Conservation (phyloP, 2,329 filamentous ascomycete species). For the Chrysoporthe austroafricana region DNA sequence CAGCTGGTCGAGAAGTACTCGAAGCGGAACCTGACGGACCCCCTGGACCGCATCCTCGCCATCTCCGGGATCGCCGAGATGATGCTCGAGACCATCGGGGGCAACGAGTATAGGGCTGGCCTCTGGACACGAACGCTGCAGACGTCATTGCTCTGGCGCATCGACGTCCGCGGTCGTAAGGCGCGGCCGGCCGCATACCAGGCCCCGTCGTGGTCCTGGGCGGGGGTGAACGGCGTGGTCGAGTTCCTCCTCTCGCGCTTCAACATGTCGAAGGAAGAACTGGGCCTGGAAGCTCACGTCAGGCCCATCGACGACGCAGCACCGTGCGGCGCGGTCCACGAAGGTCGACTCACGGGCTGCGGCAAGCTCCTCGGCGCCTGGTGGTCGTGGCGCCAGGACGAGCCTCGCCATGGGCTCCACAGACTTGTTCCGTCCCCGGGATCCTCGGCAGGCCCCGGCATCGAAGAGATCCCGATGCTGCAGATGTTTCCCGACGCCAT, state of each 20-base stretch:
- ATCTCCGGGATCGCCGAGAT: constrained; percentile 8
- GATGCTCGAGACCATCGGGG: not conserved
- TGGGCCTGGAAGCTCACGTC: not conserved
- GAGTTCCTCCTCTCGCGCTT: not conserved
- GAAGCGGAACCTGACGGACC: not conserved
- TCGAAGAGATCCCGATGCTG: not conserved
- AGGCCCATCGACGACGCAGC: not conserved
- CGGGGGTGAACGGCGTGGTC: constrained; percentile 1
- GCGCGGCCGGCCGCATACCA: not conserved
- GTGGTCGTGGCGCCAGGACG: not conserved
- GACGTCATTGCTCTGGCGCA: not conserved
- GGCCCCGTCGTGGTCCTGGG: constrained; percentile 5
- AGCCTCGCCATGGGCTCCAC: not conserved
- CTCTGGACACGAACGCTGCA: not conserved
- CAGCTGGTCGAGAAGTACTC: constrained; percentile 3
- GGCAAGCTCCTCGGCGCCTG: not conserved
- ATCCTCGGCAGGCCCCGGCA: no score
- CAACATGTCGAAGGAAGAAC: not conserved
- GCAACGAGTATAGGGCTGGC: not conserved
- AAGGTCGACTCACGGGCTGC: not conserved
- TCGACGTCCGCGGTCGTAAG: not conserved
- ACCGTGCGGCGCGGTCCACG: not conserved
- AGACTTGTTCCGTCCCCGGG: not conserved
- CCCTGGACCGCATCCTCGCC: constrained; percentile 1
- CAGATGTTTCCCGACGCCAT: constrained; percentile 1